These are phyloP conservation scores for Cladosporium sp. DNA, from an alignment of 2,329 filamentous ascomycete genomes.

Conservation along the genomic window DNA sequence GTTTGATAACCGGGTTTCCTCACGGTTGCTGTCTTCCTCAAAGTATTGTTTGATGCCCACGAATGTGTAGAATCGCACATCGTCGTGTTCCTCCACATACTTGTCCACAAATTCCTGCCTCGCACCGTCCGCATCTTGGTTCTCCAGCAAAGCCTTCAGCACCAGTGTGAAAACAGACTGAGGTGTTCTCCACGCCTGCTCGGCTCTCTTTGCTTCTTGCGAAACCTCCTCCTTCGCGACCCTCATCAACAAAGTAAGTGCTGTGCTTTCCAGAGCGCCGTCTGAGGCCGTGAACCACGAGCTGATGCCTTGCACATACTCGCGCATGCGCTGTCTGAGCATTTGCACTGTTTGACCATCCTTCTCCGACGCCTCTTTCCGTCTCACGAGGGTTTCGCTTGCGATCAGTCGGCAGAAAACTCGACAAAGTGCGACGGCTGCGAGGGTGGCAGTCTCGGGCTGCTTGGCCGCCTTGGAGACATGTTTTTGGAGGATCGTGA, in stretches of 20 bases:
- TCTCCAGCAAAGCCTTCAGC: slow-evolving; percentile 56
- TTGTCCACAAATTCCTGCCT: slow-evolving; percentile 70
- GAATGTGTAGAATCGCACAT: slow-evolving; percentile 80
- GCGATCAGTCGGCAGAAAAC: slow-evolving; percentile 79
- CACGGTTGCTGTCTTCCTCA: slow-evolving; percentile 18
- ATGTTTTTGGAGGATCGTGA: slow-evolving; percentile 61
- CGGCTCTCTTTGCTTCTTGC: slow-evolving; percentile 43
- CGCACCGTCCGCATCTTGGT: slow-evolving; percentile 54
- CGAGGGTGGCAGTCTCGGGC: slow-evolving; percentile 46
- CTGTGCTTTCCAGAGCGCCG: slow-evolving; percentile 59
- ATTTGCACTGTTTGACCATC: slow-evolving; percentile 70
- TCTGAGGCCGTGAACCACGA: slow-evolving; percentile 57
- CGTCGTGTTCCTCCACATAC: slow-evolving; percentile 74
- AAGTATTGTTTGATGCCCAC: slow-evolving; percentile 59
- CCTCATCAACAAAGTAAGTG: slow-evolving; percentile 75
- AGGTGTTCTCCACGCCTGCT: slow-evolving; percentile 63
- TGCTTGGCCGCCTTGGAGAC: slow-evolving; percentile 51
- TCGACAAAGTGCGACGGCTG: slow-evolving; percentile 76
- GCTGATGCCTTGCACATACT: slow-evolving; percentile 55
- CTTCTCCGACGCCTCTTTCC: slow-evolving; percentile 63
- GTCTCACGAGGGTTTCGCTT: slow-evolving; percentile 63
- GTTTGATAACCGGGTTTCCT: slow-evolving; percentile 48
- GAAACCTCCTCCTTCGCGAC: slow-evolving; percentile 72
- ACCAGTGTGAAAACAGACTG: slow-evolving; percentile 57
- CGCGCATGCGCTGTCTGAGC: slow-evolving; percentile 68